These are phyloP conservation scores for Atkinsonella hypoxylon DNA, from an alignment of 2,329 filamentous ascomycete genomes.

Conservation along the genomic window DNA sequence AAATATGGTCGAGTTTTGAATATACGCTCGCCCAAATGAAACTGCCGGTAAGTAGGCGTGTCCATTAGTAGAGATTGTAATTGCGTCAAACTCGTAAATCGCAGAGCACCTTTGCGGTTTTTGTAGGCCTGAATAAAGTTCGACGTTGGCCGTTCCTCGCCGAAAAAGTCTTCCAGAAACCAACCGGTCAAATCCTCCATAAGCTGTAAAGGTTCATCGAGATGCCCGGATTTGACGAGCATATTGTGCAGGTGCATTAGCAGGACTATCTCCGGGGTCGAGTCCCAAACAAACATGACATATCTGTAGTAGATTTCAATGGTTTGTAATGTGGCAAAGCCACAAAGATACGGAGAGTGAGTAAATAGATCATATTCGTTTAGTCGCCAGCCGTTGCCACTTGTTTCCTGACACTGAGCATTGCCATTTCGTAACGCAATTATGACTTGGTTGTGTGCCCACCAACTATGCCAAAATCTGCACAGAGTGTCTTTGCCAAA, in stretches of 20 bases:
- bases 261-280: constrained; percentile 24
- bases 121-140: neutral
- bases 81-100: neutral
- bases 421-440: neutral
- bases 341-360: constrained; percentile 36
- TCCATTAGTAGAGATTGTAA: constrained; percentile 7
- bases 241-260: constrained; percentile 36
- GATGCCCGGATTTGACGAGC: constrained; percentile 28
- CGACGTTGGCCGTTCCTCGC: neutral
- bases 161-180: neutral
- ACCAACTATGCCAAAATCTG: neutral
- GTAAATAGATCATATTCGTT: constrained; percentile 34
- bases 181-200: constrained; percentile 11
- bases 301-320: constrained; percentile 26
- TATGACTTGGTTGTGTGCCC: neutral
- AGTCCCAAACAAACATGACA: constrained; percentile 27
- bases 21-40: constrained; percentile 7
- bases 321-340: constrained; percentile 30
- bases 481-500: neutral
- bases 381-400: neutral
- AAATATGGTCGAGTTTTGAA: constrained; percentile 7
- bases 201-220: constrained; percentile 22
- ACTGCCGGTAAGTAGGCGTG: constrained; percentile 9
- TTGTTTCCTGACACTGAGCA: neutral
- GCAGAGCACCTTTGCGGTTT: neutral